Evolutionary conservation across 2,329 filamentous ascomycete species (phyloP), one percentile per base, ranked within the genome.

Genomic region (Fusarium nurragi): DNA sequence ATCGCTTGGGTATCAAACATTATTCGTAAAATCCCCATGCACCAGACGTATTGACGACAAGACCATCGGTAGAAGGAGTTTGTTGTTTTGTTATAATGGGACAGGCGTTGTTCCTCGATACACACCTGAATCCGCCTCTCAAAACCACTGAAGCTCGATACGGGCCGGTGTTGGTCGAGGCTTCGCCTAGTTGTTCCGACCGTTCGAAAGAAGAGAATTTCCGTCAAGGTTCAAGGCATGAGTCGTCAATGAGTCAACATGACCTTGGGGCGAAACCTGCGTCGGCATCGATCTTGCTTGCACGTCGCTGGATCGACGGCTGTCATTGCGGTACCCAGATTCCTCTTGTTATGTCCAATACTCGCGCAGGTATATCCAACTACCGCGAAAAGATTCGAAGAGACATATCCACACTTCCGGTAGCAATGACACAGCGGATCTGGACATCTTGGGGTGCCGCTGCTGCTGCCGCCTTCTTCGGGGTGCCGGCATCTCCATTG

Each of bases 391-490:
- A 96, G 50, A 96, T 87, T 70, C 91, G 85, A 64, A 96, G 86
- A 58, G 64, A 63, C 64, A 54, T 66, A 34, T 71, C 69, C 56
- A 97, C 92, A 74, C 93, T 92, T 32, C 92, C 93, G 4, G 93
- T 96, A 10, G 93, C 93, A 70, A 97, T 90, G 18, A 97, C 89
- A 74, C 93, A 96, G 63, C 92, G 85, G 63, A 96, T 93, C 67
- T 88, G 88, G 43, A 87, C 82, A 57, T 87, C 85, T 22, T 64
- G 46, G 11, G 78, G 30, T 22, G 55, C 43, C 13, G 39, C 25
- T 2, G 43, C 25, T 2, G 43, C 50, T 6, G 43, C 54, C 44
- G 38, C 56, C 41, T 60, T 65, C 43, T 70, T 70, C 19, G 66
- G 68, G 19, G 69, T 72, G 16, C 54, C 56, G 13, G 48, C 52